A percentile compares a stretch with the other conserved stretches of the same genome.
phyloP scores from a whole-genome alignment of 208 protist species.

The Leishmania amazonensis region DNA sequence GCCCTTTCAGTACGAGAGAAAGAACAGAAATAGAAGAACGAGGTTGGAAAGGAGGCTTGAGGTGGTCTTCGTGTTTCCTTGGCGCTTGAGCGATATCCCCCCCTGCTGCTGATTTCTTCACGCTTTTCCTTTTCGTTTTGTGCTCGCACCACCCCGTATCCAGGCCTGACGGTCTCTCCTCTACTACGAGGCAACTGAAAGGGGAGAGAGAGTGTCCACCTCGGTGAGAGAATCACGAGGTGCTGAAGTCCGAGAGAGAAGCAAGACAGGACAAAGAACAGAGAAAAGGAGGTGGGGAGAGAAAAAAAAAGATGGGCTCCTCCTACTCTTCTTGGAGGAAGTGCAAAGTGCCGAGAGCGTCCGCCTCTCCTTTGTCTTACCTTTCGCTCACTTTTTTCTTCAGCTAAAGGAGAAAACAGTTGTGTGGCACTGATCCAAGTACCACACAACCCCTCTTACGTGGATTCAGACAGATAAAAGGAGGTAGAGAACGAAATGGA shows the following conservation, averaged over 20 bases:
- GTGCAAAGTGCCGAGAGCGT: not conserved
- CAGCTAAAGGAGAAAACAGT: not conserved
- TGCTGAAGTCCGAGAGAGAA: not conserved
- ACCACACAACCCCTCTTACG: not conserved
- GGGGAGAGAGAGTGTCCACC: not conserved
- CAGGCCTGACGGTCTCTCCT: not conserved
- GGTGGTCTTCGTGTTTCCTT: not conserved
- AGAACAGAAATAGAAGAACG: not conserved
- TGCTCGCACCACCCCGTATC: not conserved
- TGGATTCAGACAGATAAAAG: not conserved
- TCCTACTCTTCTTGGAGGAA: not conserved
- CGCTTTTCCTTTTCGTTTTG: not conserved
- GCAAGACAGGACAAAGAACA: not conserved
- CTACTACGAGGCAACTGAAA: not conserved
- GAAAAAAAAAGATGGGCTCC: not conserved
- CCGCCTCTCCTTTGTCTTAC: not conserved
- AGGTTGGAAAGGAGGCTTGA: not conserved
- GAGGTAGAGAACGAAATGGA: not conserved
- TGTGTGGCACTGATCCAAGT: not conserved
- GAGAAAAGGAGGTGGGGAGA: not conserved
- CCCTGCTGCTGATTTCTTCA: not conserved
- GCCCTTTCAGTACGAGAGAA: not conserved
- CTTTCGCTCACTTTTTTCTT: not conserved
- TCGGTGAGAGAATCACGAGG: not conserved
- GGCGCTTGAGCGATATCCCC: not conserved